Evolutionary conservation across 2,329 filamentous ascomycete genomes (phyloP).

Genomic region (Fusarium veterinarium): DNA sequence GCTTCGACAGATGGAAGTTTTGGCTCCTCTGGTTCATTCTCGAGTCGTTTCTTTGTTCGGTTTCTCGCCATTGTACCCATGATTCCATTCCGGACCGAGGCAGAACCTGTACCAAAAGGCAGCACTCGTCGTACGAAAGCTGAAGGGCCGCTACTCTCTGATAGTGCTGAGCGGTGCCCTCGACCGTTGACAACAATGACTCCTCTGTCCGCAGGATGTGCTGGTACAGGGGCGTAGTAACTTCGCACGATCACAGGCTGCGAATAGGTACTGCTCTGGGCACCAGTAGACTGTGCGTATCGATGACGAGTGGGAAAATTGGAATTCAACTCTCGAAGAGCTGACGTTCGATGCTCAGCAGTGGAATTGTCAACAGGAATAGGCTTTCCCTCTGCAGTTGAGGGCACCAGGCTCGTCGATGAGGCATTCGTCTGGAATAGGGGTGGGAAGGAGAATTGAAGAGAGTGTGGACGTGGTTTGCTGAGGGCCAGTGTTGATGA

Average conservation of each 20-base stretch:
- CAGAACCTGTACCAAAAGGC: conserved; percentile 49
- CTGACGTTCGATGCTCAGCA: conserved; percentile 67
- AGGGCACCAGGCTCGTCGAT: conserved; percentile 64
- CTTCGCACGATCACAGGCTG: conserved; percentile 75
- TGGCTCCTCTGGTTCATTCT: conserved; percentile 50
- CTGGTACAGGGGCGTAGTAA: conserved; percentile 63
- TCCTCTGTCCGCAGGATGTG: conserved; percentile 48
- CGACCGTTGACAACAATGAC: conserved; percentile 47
- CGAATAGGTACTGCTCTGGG: conserved; percentile 69
- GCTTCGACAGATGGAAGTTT: conserved; percentile 71
- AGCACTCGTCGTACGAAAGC: conserved; percentile 47
- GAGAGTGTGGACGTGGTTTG: conserved; percentile 50
- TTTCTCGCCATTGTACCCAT: conserved; percentile 58
- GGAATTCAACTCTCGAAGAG: conserved; percentile 69
- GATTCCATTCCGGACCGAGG: conserved; percentile 53
- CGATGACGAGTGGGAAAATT: conserved; percentile 67
- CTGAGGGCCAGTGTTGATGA: conserved; percentile 37
- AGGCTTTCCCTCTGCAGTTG: conserved; percentile 66
- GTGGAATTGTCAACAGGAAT: conserved; percentile 68
- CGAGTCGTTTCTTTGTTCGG: conserved; percentile 53
- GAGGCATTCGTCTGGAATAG: conserved; percentile 62
- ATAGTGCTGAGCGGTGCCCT: conserved; percentile 42
- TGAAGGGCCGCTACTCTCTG: conserved; percentile 46
- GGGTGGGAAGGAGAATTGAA: conserved; percentile 62
- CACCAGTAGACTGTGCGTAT: conserved; percentile 66